A percentile compares a stretch with the other conserved stretches of the same genome.
phyloP scores from a whole-genome alignment of 148 eudicot species.

The Silene latifolia region DNA sequence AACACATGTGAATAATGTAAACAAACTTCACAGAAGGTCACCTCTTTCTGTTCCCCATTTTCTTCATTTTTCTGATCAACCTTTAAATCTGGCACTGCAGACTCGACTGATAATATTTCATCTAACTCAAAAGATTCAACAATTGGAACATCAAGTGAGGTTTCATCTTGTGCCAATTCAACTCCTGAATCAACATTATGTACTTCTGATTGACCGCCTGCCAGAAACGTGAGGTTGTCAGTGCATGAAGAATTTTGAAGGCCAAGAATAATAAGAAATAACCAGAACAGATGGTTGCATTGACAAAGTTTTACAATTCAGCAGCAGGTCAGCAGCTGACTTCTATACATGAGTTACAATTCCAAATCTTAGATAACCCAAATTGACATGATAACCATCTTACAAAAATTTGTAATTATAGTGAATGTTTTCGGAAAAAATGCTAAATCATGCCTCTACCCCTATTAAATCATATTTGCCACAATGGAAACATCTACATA shows the following conservation, averaged over 20 bases:
- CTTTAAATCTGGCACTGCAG: slow-evolving; percentile 35
- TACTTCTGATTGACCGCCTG: slow-evolving; percentile 31
- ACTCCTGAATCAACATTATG: slow-evolving; percentile 35
- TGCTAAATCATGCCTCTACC: not conserved
- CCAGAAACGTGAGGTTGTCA: slow-evolving; percentile 9
- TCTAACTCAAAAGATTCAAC: slow-evolving; percentile 52
- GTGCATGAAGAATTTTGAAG: slow-evolving; percentile 6
- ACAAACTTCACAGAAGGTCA: slow-evolving; percentile 19
- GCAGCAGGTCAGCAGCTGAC: not conserved
- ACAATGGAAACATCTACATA: not conserved
- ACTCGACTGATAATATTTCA: slow-evolving; percentile 61
- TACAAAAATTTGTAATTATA: too few relatives aligned
- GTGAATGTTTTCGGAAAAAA: not conserved
- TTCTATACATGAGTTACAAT: not conserved
- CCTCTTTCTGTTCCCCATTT: slow-evolving; percentile 66
- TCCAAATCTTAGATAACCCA: not conserved
- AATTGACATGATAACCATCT: not conserved
- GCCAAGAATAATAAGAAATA: not conserved
- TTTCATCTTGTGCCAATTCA: slow-evolving; percentile 28
- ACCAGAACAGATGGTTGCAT: not conserved
- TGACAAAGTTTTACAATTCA: not conserved
- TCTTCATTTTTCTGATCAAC: slow-evolving; percentile 37
- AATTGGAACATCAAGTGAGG: slow-evolving; percentile 29
- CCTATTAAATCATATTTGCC: not conserved
- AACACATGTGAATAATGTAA: not conserved